Conservation (phyloP, 257 asterid species). For the Solanum pinnatisectum region DNA sequence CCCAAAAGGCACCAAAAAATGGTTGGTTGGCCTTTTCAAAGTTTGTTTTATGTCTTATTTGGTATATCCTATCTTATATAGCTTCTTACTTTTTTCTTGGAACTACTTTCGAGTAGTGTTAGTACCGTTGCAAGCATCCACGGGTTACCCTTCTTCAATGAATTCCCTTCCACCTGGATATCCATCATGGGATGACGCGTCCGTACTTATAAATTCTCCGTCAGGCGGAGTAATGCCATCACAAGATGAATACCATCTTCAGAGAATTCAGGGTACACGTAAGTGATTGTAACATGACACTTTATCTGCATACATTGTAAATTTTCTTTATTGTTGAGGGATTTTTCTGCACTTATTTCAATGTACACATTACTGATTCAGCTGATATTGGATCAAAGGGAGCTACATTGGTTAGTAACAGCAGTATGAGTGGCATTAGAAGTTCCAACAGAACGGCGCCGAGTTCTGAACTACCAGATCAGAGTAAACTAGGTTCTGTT, state of each 20-base stretch:
- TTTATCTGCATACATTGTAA: not conserved
- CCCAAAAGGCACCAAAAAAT: conserved; percentile 86
- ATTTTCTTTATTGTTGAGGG: not conserved
- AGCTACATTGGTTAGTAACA: conserved; percentile 32
- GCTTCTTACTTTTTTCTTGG: conserved; percentile 8
- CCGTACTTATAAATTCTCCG: conserved; percentile 37
- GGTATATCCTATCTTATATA: not conserved
- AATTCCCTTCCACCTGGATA: conserved; percentile 52
- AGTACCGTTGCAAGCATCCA: conserved; percentile 59
- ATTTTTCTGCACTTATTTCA: conserved; percentile 27
- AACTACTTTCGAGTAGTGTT: conserved; percentile 29
- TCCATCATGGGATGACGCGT: conserved; percentile 63
- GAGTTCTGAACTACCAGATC: conserved; percentile 30
- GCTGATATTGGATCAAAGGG: conserved; percentile 70
- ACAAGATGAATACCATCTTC: conserved; percentile 50
- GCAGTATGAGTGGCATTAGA: conserved; percentile 39
- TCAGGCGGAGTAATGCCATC: conserved; percentile 41
- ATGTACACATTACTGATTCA: conserved; percentile 46
- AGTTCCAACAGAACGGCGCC: conserved; percentile 34
- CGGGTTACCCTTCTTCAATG: conserved; percentile 52
- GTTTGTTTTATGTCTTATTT: not conserved
- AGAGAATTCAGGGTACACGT: conserved; percentile 50
- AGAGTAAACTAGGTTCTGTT: conserved; percentile 41
- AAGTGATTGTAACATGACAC: not conserved
- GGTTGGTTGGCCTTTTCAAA: conserved; percentile 33